A percentile compares a stretch with the other conserved stretches of the same genome.
Conservation (phyloP, 768 basidiomycete genomes). For the Trametes cinnabarina region DNA sequence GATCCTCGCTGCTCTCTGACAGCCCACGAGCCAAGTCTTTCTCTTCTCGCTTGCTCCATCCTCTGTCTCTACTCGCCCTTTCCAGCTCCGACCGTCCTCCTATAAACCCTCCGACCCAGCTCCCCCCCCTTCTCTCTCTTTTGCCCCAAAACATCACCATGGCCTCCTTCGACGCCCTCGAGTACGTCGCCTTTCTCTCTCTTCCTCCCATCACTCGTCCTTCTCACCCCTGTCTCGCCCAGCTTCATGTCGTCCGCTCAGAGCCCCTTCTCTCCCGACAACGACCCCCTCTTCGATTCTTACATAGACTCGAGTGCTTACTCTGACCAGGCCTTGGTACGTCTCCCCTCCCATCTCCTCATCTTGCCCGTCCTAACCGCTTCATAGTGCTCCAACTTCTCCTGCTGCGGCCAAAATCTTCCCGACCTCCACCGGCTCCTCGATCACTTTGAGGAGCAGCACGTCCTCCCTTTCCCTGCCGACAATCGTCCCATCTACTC, state of each 20-base stretch:
- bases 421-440: constrained; percentile 49
- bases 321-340: constrained; percentile 13
- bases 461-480: constrained; percentile 33
- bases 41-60: no score
- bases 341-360: not conserved
- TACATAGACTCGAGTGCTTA: constrained; percentile 8
- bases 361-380: not conserved
- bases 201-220: not conserved
- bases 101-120: not conserved
- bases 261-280: not conserved
- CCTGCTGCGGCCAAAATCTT: constrained; percentile 46
- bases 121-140: not conserved
- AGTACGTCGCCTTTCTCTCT: not conserved
- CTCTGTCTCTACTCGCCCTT: no score
- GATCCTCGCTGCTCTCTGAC: no score
- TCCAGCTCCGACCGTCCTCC: not conserved
- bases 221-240: not conserved
- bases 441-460: constrained; percentile 49
- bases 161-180: not conserved
- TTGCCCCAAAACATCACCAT: not conserved
- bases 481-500: constrained; percentile 36
- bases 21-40: no score
- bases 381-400: constrained; percentile 42
- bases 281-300: constrained; percentile 12
- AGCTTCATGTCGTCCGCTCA: not conserved